Conservation (phyloP, 106 monocot species). For the Acorus calamus region DNA sequence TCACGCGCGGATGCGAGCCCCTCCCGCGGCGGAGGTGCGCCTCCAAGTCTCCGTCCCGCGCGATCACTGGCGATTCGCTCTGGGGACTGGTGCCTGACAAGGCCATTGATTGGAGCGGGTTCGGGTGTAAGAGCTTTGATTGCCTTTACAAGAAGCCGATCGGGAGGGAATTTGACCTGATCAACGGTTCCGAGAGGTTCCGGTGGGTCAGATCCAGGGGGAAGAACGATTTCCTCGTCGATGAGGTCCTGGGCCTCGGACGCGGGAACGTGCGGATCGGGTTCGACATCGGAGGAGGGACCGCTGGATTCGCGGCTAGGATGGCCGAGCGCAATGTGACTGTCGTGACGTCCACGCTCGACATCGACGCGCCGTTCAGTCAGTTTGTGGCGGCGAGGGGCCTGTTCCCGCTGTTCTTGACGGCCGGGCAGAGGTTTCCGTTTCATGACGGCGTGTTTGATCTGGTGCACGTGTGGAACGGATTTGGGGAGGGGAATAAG, state of each 20-base stretch:
- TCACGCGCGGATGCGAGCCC: slow-evolving; percentile 79
- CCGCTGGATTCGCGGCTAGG: slow-evolving; percentile 63
- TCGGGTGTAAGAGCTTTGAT: slow-evolving; percentile 1
- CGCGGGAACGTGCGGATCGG: slow-evolving; percentile 37
- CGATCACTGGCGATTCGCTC: slow-evolving; percentile 17
- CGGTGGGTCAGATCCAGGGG: slow-evolving; percentile 40
- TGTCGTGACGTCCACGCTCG: slow-evolving; percentile 41
- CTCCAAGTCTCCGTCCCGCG: slow-evolving; percentile 7
- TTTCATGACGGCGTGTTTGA: slow-evolving; percentile 85
- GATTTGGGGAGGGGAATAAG: slow-evolving; percentile 46
- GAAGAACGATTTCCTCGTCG: slow-evolving; percentile 58
- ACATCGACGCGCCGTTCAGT: slow-evolving; percentile 16
- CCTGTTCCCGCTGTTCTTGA: slow-evolving; percentile 50
- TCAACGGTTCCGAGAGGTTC: background rate
- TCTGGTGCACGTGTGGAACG: slow-evolving; percentile 53
- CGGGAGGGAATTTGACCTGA: too few species aligned
- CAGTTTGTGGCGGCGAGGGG: slow-evolving; percentile 51
- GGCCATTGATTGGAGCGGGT: slow-evolving; percentile 15
- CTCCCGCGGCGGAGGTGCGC: slow-evolving; percentile 74
- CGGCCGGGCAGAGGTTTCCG: slow-evolving; percentile 53
- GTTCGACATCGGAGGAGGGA: slow-evolving; percentile 59
- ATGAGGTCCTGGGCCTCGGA: slow-evolving; percentile 41
- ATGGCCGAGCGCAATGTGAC: slow-evolving; percentile 86
- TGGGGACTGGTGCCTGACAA: slow-evolving; percentile 30
- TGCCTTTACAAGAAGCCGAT: too few species aligned